Evolutionary conservation across 208 protist species (phyloP).

Genomic region (Trichomonas gallinae): DNA sequence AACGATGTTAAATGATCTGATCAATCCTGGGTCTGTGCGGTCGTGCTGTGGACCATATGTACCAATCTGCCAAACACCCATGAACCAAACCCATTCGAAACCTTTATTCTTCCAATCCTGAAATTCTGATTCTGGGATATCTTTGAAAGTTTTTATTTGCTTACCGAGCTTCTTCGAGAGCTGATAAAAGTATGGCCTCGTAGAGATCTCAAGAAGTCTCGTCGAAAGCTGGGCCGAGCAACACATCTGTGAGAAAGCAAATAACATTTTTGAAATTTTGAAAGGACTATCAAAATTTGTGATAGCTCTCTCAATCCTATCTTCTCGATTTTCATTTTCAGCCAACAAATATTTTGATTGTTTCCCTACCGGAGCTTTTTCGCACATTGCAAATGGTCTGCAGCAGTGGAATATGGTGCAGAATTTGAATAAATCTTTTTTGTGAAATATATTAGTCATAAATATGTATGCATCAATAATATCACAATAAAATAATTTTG

Average conservation of each 20-base stretch:
- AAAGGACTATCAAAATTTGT: not conserved
- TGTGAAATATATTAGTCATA: too few species aligned
- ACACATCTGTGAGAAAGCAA: not conserved
- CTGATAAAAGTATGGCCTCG: conserved; percentile 19
- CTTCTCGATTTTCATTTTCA: too few species aligned
- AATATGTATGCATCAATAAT: too few species aligned
- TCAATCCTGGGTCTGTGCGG: not conserved
- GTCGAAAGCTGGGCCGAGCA: not conserved
- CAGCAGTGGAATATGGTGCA: too few species aligned
- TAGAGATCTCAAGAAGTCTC: not conserved
- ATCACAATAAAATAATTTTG: too few species aligned
- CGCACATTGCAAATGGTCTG: too few species aligned
- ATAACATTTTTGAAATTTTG: not conserved
- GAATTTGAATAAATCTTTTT: too few species aligned
- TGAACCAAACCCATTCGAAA: conserved; percentile 18
- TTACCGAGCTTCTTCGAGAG: not conserved
- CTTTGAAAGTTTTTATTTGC: not conserved
- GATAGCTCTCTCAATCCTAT: too few species aligned
- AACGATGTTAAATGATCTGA: not conserved
- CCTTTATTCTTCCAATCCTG: not conserved
- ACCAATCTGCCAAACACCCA: conserved; percentile 22
- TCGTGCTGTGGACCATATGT: not conserved
- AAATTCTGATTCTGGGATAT: conserved; percentile 30
- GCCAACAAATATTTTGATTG: too few species aligned
- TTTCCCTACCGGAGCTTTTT: too few species aligned